Percentiles rank a stretch among this genome's conserved stretches.
Conservation (phyloP, 192 early-diverging fungal species). For the Cladochytrium replicatum region DNA sequence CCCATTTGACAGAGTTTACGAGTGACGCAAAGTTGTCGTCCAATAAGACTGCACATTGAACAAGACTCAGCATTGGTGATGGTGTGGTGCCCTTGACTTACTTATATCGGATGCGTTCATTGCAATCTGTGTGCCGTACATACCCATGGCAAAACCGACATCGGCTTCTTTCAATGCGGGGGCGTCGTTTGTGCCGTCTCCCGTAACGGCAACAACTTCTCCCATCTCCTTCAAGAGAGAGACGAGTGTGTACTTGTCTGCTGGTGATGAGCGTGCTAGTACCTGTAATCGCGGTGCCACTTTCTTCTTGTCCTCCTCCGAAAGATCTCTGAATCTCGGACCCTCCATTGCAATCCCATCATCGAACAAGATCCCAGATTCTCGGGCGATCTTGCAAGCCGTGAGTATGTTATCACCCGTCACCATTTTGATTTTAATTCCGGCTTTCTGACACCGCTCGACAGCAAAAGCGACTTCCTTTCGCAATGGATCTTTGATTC, state of each 20-base stretch:
- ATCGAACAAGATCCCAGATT: constrained; percentile 41
- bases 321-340: constrained; percentile 43
- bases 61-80: too few species aligned
- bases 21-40: constrained; percentile 54
- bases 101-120: constrained; percentile 53
- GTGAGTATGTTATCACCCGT: constrained; percentile 54
- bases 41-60: too few species aligned
- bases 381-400: constrained; percentile 47
- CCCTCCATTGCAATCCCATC: constrained; percentile 49
- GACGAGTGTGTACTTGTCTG: constrained; percentile 47
- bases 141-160: constrained; percentile 56
- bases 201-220: constrained; percentile 53
- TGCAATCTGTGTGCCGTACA: constrained; percentile 51
- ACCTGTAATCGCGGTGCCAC: constrained; percentile 42
- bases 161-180: constrained; percentile 49
- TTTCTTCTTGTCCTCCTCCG: constrained; percentile 33
- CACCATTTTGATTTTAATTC: constrained; percentile 46
- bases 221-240: constrained; percentile 38
- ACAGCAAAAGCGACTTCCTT: constrained; percentile 50
- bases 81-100: too few species aligned
- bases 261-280: constrained; percentile 38
- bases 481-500: constrained; percentile 50
- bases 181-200: constrained; percentile 54
- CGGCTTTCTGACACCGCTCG: constrained; percentile 38
- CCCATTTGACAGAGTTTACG: constrained; percentile 47